Conservation (phyloP, 2,329 filamentous ascomycete genomes). For the Monosporascus sp. region DNA sequence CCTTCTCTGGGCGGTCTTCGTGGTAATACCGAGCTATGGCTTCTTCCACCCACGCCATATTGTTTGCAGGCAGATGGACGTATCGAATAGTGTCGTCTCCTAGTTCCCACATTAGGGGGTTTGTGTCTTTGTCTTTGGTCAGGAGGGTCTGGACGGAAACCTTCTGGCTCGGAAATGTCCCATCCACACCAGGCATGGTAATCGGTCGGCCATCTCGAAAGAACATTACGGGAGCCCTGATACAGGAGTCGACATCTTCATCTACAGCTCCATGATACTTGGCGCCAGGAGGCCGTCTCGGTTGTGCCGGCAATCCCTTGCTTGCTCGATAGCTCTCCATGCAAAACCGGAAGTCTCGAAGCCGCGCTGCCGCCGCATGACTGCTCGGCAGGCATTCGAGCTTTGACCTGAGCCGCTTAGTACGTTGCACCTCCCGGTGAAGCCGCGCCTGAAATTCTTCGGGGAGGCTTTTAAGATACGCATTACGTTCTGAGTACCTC, state of each 20-base stretch:
- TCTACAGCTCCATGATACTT: too few species aligned
- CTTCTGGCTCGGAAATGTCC: conserved; percentile 15
- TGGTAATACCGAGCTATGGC: conserved; percentile 15
- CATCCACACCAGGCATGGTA: neutral
- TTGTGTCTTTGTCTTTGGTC: conserved; percentile 11
- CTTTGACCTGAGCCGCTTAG: too few species aligned
- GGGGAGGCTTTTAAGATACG: too few species aligned
- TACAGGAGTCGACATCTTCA: neutral
- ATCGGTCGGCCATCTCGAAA: neutral
- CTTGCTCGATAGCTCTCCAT: too few species aligned
- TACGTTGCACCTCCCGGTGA: too few species aligned
- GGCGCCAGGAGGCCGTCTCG: too few species aligned
- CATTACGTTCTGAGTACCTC: too few species aligned
- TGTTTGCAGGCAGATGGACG: conserved; percentile 23
- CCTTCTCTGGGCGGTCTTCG: conserved; percentile 3
- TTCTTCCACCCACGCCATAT: conserved; percentile 24
- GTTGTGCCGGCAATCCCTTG: too few species aligned
- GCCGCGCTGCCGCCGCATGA: too few species aligned
- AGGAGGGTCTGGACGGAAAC: conserved; percentile 16
- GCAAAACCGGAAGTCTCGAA: too few species aligned
- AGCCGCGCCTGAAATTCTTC: too few species aligned
- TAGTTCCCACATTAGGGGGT: conserved; percentile 12
- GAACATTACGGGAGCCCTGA: neutral
- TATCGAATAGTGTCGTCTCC: conserved; percentile 15
- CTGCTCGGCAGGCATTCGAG: too few species aligned